These are phyloP conservation scores for Juglanconis sp. DNA, from an alignment of 2,329 filamentous ascomycete species.

Conservation along the genomic window DNA sequence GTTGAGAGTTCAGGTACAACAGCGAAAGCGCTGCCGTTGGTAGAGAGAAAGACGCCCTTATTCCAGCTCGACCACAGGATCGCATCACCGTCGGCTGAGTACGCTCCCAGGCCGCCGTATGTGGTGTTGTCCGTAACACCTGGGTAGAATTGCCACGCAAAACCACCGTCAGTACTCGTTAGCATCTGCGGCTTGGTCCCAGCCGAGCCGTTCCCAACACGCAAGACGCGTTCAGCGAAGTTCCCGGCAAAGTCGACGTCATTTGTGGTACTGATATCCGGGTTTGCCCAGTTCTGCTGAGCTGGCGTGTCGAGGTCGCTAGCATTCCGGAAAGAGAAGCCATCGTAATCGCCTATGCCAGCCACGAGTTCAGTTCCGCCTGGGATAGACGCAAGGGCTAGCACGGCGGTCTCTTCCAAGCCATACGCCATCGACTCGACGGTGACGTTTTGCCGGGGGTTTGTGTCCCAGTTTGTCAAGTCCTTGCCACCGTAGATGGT, in stretches of 20 bases:
- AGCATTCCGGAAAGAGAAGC: conserved; percentile 43
- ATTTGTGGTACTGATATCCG: conserved; percentile 41
- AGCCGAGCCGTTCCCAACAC: conserved; percentile 41
- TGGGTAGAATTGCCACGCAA: conserved; percentile 42
- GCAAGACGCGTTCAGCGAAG: conserved; percentile 43
- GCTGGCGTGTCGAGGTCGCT: conserved; percentile 39
- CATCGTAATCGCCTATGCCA: conserved; percentile 48
- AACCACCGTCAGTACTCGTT: conserved; percentile 47
- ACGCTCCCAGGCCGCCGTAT: conserved; percentile 43
- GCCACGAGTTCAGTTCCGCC: conserved; percentile 49
- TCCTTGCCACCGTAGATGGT: conserved; percentile 41
- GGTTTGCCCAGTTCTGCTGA: conserved; percentile 41
- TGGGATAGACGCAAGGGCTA: conserved; percentile 45
- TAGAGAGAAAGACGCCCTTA: conserved; percentile 39
- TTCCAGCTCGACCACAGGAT: conserved; percentile 43
- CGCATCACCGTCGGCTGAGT: conserved; percentile 48
- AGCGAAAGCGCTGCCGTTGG: conserved; percentile 38
- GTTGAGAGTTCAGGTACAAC: conserved; percentile 42
- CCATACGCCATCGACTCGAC: conserved; percentile 49
- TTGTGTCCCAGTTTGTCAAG: conserved; percentile 50
- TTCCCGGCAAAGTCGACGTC: conserved; percentile 47
- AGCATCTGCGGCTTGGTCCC: conserved; percentile 41
- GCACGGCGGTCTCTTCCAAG: conserved; percentile 51
- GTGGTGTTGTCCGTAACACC: conserved; percentile 38
- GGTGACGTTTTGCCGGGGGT: conserved; percentile 39